Evolutionary conservation across 306 rosid species (phyloP), one percentile per base, ranked within the genome.

Genomic region (Bauhinia variegata): DNA sequence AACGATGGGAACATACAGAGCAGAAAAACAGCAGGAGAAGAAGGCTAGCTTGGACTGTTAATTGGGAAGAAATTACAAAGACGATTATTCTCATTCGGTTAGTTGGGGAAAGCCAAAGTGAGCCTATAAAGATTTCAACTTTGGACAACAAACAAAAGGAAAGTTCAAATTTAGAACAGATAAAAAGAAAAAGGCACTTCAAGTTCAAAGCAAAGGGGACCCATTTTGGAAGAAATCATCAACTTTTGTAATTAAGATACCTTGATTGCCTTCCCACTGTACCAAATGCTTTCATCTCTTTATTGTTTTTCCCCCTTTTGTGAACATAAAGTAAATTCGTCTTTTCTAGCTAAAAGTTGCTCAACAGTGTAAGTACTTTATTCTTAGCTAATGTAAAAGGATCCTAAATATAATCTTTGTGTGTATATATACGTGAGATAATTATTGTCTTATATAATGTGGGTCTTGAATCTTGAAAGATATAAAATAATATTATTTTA

Each of bases 171-270:
- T 67, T 55, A 69, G 63, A 64, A 62, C n/a, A n/a, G 65, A 68
- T 12, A 57, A n/a, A n/a, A n/a, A n/a, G n/a, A 61, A 75, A 33
- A n/a, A 33, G 58, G 41, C 19, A 31, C 57, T 52, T 17, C 61
- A 70, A 78, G 49, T 64, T 85, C 85, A 74, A 82, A 77, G 79
- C n/a, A 19, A 43, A 0, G 7, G 69, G 78, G 77, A 4, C 81
- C 83, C 77, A 60, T 43, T 48, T 52, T 38, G 17, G 72, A 69
- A 58, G 50, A 76, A 72, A 50, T 64, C 58, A 8, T 42, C 11
- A 28, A 55, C 56, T 75, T 67, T 57, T 74, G 43, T 59, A 61
- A 38, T 46, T 44, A 18, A 58, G 39, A 66, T n/a, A 36, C 31
- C 39, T 60, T n/a, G n/a, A n/a, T n/a, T n/a, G n/a, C n/a, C n/a